Percentiles rank a stretch among this genome's conserved stretches.
These are phyloP conservation scores for Cyathus olla DNA, from an alignment of 1,284 basidiomycete species.

Conservation along the genomic window DNA sequence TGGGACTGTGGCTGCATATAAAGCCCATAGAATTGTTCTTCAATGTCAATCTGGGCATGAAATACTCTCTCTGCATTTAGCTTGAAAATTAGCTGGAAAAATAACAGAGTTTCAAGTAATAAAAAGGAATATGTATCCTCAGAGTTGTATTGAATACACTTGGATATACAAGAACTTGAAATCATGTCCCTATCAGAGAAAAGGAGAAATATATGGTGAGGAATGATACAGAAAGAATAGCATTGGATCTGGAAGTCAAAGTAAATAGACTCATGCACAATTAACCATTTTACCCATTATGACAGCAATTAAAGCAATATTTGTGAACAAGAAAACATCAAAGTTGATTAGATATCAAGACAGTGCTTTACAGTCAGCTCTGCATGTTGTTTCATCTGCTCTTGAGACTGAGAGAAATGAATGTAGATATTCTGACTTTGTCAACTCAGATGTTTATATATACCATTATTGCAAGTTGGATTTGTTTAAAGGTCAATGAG, in stretches of 20 bases:
- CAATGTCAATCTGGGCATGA: constrained; percentile 11
- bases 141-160: constrained; percentile 39
- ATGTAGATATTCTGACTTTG: constrained; percentile 30
- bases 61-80: constrained; percentile 24
- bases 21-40: constrained; percentile 21
- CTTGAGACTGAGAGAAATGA: neutral
- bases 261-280: constrained; percentile 22
- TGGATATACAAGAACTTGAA: constrained; percentile 20
- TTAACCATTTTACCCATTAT: constrained; percentile 28
- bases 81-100: constrained; percentile 17
- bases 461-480: constrained; percentile 19
- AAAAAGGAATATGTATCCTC: constrained; percentile 32
- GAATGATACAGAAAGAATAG: neutral
- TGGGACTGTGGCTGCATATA: constrained; percentile 35
- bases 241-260: neutral
- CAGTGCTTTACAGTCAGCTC: constrained; percentile 19
- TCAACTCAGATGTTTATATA: constrained; percentile 22
- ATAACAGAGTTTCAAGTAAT: constrained; percentile 23
- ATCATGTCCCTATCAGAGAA: constrained; percentile 19
- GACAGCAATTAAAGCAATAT: constrained; percentile 32
- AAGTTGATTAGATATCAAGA: constrained; percentile 25
- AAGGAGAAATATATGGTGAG: neutral
- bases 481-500: constrained; percentile 27
- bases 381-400: constrained; percentile 14
- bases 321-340: constrained; percentile 33